A percentile compares a stretch with the other conserved stretches of the same genome.
phyloP scores from a whole-genome alignment of 2,329 filamentous ascomycete species.

The Trichoderma endophyticum region DNA sequence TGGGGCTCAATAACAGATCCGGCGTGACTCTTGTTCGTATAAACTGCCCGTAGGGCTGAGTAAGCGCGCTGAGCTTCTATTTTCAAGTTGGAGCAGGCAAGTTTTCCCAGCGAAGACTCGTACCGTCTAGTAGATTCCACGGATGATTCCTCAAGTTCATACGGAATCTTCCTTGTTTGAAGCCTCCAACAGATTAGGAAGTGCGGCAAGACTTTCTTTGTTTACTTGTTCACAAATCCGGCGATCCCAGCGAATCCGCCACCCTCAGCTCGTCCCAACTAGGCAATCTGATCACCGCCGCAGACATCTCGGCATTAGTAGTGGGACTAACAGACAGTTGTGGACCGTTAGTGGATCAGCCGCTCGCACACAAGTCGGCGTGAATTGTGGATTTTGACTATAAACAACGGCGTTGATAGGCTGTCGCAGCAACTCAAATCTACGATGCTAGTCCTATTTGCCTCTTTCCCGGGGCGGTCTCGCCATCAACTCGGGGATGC shows the following conservation, averaged over 20 bases:
- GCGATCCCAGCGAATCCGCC: not conserved
- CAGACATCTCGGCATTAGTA: slow-evolving; percentile 4
- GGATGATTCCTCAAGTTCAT: not conserved
- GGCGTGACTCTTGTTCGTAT: not conserved
- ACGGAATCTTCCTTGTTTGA: not conserved
- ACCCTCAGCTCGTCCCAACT: not conserved
- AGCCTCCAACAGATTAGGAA: not conserved
- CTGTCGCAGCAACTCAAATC: not conserved
- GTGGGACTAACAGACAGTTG: not conserved
- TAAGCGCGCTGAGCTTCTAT: not conserved
- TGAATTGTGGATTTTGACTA: not conserved
- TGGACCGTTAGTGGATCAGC: not conserved
- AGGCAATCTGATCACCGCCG: not conserved
- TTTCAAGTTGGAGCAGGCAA: not conserved
- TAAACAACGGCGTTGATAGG: not conserved
- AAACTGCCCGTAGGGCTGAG: not conserved
- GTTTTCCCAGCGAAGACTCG: not conserved
- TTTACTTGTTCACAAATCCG: not conserved
- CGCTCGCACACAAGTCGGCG: not conserved
- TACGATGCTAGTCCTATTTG: not conserved
- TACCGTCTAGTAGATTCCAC: not conserved
- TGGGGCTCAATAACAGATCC: not conserved
- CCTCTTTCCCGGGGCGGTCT: not conserved
- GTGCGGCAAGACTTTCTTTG: not conserved
- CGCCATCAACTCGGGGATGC: slow-evolving; percentile 13